Conservation (phyloP, 176 grass and related monocot genomes). For the Aegilops speltoides region DNA sequence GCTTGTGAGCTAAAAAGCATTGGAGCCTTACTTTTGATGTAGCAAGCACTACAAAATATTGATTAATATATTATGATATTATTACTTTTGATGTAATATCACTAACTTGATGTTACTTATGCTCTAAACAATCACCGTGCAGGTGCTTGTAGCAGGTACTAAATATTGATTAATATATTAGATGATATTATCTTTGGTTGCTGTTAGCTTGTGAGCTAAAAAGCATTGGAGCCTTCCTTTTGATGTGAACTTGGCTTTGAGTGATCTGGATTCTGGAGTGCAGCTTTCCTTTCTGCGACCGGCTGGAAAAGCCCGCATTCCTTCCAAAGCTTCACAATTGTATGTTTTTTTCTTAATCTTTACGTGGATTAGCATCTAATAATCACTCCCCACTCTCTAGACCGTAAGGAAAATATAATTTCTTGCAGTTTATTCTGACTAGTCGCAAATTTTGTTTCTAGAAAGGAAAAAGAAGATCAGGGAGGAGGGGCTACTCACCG, state of each 20-base stretch:
- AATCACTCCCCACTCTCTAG: neutral
- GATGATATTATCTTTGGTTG: neutral
- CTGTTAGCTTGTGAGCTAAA: neutral
- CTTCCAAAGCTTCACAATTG: constrained; percentile 9
- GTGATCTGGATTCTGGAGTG: neutral
- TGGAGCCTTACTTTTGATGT: constrained; percentile 28
- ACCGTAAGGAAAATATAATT: constrained; percentile 10
- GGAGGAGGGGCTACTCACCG: neutral
- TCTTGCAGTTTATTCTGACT: neutral
- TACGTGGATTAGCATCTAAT: neutral
- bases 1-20: neutral
- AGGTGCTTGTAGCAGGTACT: neutral
- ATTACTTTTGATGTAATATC: too few species aligned
- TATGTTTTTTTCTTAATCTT: neutral
- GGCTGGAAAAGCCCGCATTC: neutral
- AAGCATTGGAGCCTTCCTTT: constrained; percentile 26
- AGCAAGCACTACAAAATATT: too few species aligned
- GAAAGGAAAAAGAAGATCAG: neutral
- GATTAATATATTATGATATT: too few species aligned
- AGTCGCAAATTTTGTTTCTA: neutral
- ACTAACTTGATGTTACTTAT: too few species aligned
- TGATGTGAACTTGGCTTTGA: constrained; percentile 17
- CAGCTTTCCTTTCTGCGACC: constrained; percentile 24
- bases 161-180: neutral
- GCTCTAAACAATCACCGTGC: neutral